Base-by-base conservation (phyloP, 2,329 filamentous ascomycete genomes). In the Colletotrichum gigasporum region DNA sequence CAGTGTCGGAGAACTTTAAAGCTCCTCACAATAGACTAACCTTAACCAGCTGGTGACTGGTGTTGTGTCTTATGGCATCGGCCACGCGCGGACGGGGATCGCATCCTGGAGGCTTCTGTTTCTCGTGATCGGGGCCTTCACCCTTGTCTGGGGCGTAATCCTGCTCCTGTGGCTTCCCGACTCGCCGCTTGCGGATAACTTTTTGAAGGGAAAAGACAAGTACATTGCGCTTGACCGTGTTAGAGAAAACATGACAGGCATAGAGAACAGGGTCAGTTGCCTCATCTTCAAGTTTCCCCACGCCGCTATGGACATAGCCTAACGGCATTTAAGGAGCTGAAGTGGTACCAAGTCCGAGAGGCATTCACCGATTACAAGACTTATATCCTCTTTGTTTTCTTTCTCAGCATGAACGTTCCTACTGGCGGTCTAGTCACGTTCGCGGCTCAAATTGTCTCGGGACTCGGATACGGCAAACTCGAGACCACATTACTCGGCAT, bases 391-490 rank as follows among this genome's bases (percentile, higher is more conserved):
- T 71, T 73, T 42, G 34, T 73, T 4, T 72, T 73, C 8, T 69
- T 67, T 16, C 61, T 75, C 3, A 68, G 70, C 11, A 71, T 70
- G 28, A 69, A 68, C 12, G 66, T 77, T 1, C 72, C 74, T 1
- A 71, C 69, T 6, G 74, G 73, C 4, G 74, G 72, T 1, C 66
- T 76, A 4, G 69, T 69, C 10, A 67, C 67, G 5, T 87, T 86
- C 55, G 82, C 81, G 4, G 84, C 82, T 0, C 75, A 85, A 24
- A 83, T 86, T 61, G 83, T 86, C 69, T 68, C 83, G 63, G 81
- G 83, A 1, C 83, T 85, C 48, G 83, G 83, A 1, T 87, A 82
- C 69, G 78, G 75, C 2, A 80, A 81, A 0, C 73, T 84, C 9
- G 77, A 80, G 3, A 84, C 83, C 0, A 60, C 68, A 2, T 61